Conservation (phyloP, 2,329 filamentous ascomycete genomes). For the Colletotrichum chlorophyti region DNA sequence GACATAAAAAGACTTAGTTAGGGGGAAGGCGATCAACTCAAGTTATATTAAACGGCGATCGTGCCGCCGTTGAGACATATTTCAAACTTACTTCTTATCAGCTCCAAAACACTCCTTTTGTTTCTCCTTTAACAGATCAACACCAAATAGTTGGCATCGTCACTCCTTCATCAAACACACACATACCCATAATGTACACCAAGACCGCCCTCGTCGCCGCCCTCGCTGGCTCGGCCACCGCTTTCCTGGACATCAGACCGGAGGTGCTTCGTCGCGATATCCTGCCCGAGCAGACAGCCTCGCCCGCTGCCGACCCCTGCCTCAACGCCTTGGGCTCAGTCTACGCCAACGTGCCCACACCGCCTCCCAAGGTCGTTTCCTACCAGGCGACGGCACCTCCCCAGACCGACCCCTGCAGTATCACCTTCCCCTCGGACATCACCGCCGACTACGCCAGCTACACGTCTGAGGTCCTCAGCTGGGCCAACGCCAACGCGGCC, state of each 20-base stretch:
- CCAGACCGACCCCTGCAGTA: conserved; percentile 34
- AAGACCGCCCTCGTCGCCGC: conserved; percentile 33
- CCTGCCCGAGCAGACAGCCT: conserved; percentile 33
- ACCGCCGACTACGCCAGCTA: conserved; percentile 31
- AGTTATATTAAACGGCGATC: too few relatives aligned
- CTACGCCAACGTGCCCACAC: conserved; percentile 33
- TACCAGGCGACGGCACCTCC: conserved; percentile 30
- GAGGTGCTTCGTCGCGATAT: conserved; percentile 30
- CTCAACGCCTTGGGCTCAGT: conserved; percentile 28
- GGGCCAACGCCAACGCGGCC: conserved; percentile 32
- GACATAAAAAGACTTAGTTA: too few relatives aligned
- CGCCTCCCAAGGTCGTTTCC: conserved; percentile 29
- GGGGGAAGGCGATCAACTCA: too few relatives aligned
- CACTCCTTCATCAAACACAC: not conserved
- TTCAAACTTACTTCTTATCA: too few relatives aligned
- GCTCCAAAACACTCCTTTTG: too few relatives aligned
- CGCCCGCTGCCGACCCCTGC: conserved; percentile 26
- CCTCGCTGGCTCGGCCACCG: conserved; percentile 33
- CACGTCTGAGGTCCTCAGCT: conserved; percentile 31
- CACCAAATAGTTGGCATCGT: too few relatives aligned
- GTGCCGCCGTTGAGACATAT: too few relatives aligned
- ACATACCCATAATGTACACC: conserved; percentile 33
- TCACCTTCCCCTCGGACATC: conserved; percentile 33
- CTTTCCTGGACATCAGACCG: conserved; percentile 23
- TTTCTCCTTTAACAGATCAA: too few relatives aligned